phyloP scores from a whole-genome alignment of 805 yeast genomes.

The Spathaspora sp. region DNA sequence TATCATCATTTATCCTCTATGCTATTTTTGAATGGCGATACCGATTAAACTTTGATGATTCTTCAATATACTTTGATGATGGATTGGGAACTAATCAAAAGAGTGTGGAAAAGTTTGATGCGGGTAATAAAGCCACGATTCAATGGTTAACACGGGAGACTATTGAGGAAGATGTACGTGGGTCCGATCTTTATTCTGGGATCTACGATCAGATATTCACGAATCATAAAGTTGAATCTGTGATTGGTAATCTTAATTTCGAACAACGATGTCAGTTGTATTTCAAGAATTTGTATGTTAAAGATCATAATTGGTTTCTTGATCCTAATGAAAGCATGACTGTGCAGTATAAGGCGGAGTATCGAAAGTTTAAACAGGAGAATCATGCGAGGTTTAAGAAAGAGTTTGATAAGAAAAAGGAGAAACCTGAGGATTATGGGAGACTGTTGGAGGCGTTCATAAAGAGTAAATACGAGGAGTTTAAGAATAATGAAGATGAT shows the following conservation, averaged over 20 bases:
- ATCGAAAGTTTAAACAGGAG: neutral
- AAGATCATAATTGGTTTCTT: slow-evolving; percentile 42
- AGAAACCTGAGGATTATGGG: neutral
- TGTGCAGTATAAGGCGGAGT: neutral
- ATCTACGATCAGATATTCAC: slow-evolving; percentile 18
- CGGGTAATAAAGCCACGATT: too few species aligned
- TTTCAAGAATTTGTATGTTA: slow-evolving; percentile 35
- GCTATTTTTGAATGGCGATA: too few species aligned
- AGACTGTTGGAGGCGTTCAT: neutral
- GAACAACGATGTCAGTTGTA: slow-evolving; percentile 35
- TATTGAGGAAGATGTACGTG: too few species aligned
- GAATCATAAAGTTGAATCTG: slow-evolving; percentile 15
- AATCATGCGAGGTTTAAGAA: neutral
- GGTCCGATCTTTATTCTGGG: slow-evolving; percentile 12
- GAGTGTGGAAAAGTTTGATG: too few species aligned
- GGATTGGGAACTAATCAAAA: too few species aligned
- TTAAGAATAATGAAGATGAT: slow-evolving; percentile 10
- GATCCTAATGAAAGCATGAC: slow-evolving; percentile 18
- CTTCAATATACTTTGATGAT: too few species aligned
- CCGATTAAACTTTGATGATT: too few species aligned
- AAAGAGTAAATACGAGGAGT: neutral
- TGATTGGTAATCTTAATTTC: slow-evolving; percentile 16
- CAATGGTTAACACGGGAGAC: too few species aligned
- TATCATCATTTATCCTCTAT: too few species aligned
- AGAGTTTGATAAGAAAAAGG: neutral